Conservation (phyloP, 73 alveolate species). For the Paramecium primaurelia region DNA sequence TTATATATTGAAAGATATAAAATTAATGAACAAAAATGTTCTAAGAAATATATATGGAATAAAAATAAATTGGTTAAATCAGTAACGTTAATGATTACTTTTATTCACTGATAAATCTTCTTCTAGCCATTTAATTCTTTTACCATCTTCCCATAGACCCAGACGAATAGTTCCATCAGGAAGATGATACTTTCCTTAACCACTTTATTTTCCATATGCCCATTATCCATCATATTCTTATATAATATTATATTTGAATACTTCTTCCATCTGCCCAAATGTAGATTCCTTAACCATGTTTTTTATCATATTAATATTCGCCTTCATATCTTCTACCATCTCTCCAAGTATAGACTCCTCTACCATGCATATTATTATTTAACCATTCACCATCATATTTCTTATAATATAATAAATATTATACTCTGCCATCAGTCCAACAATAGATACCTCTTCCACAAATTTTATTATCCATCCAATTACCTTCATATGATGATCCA, state of each 20-base stretch:
- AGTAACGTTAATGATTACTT: not conserved
- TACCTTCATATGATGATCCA: conserved; percentile 67
- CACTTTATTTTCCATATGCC: conserved; percentile 73
- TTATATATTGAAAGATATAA: too few species aligned
- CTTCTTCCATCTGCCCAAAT: conserved; percentile 91
- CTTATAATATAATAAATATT: not conserved
- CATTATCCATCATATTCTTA: conserved; percentile 61
- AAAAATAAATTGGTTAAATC: not conserved
- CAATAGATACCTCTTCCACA: conserved; percentile 84
- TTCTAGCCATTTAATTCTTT: conserved; percentile 70
- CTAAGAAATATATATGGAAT: not conserved
- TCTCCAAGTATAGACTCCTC: conserved; percentile 90
- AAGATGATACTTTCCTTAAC: conserved; percentile 79
- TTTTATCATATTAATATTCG: conserved; percentile 86
- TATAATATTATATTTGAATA: not conserved
- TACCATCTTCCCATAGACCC: conserved; percentile 75
- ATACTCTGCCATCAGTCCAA: conserved; percentile 88
- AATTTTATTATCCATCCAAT: conserved; percentile 75
- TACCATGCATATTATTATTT: conserved; percentile 79
- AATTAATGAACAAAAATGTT: too few species aligned
- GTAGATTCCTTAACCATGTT: conserved; percentile 93
- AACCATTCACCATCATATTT: conserved; percentile 62
- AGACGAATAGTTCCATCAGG: conserved; percentile 62
- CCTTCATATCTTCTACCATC: conserved; percentile 97
- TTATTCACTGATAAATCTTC: not conserved